Percentiles rank a stretch among this genome's conserved stretches.
Conservation (phyloP, 225 moss, liverwort and hornwort genomes). For the Rhytidiadelphus loreus region DNA sequence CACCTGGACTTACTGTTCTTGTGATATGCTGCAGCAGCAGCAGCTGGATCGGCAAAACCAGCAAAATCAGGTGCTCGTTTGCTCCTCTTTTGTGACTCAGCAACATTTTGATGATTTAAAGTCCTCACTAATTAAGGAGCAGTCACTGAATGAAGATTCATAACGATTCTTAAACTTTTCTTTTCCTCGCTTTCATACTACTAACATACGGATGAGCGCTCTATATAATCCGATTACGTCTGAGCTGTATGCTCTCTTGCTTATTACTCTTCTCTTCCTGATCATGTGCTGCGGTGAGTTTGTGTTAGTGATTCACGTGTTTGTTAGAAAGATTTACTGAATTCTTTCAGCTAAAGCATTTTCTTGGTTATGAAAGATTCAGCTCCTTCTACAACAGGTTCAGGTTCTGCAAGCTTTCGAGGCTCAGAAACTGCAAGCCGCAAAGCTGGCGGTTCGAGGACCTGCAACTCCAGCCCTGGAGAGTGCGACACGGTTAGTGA, state of each 20-base stretch:
- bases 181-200: background rate
- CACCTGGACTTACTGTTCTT: background rate
- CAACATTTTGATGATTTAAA: background rate
- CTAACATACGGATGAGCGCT: background rate
- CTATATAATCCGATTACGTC: background rate
- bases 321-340: background rate
- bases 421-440: slow-evolving; percentile 71
- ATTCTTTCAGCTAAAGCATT: slow-evolving; percentile 17
- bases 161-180: background rate
- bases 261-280: background rate
- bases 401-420: slow-evolving; percentile 63
- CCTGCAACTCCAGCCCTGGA: slow-evolving; percentile 72
- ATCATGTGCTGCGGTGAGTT: background rate
- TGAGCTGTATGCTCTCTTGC: background rate
- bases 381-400: slow-evolving; percentile 72
- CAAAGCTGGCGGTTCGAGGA: slow-evolving; percentile 56
- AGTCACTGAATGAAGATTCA: background rate
- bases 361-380: slow-evolving; percentile 49
- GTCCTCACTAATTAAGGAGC: background rate
- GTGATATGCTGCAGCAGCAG: slow-evolving; percentile 14
- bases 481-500: slow-evolving; percentile 63
- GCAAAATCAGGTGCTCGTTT: slow-evolving; percentile 35
- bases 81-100: background rate
- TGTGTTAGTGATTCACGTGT: background rate
- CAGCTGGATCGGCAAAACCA: slow-evolving; percentile 63